Evolutionary conservation across 306 rosid species (phyloP).

Genomic region (Sophora flavescens): DNA sequence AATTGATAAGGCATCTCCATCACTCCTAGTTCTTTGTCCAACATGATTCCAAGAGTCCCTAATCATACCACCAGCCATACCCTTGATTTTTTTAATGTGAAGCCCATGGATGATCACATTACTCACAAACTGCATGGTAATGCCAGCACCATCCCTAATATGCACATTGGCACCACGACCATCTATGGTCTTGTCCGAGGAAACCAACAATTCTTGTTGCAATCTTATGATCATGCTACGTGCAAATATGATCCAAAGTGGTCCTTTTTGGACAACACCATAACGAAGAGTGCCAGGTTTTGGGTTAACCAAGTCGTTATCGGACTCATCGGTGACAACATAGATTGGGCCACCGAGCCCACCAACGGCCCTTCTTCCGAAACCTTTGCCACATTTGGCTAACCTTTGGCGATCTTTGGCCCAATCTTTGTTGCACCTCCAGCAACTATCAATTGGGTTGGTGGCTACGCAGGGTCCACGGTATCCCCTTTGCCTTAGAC

Average conservation of each 20-base stretch:
- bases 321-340: slow-evolving; percentile 66
- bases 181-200: slow-evolving; percentile 84
- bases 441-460: slow-evolving; percentile 92
- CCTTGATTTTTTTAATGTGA: slow-evolving; percentile 48
- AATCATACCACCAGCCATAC: slow-evolving; percentile 63
- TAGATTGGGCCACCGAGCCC: slow-evolving; percentile 62
- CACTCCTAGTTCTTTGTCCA: slow-evolving; percentile 60
- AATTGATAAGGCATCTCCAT: slow-evolving; percentile 83
- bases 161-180: slow-evolving; percentile 78
- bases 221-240: slow-evolving; percentile 69
- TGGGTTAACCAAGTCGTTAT: slow-evolving; percentile 54
- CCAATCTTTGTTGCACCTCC: slow-evolving; percentile 77
- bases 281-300: slow-evolving; percentile 72
- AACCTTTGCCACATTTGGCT: slow-evolving; percentile 71
- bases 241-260: slow-evolving; percentile 79
- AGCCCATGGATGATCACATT: slow-evolving; percentile 78
- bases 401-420: slow-evolving; percentile 60
- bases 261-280: slow-evolving; percentile 57
- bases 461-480: slow-evolving; percentile 56
- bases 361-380: slow-evolving; percentile 72
- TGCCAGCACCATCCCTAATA: slow-evolving; percentile 67
- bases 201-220: slow-evolving; percentile 61
- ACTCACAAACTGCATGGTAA: slow-evolving; percentile 58
- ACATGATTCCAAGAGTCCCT: slow-evolving; percentile 63
- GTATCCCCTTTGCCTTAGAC: slow-evolving; percentile 23